Percentiles rank a stretch among this genome's conserved stretches.
These are phyloP conservation scores for Chrysoporthe deuterocubensis DNA, from an alignment of 2,329 filamentous ascomycete genomes.

Conservation along the genomic window DNA sequence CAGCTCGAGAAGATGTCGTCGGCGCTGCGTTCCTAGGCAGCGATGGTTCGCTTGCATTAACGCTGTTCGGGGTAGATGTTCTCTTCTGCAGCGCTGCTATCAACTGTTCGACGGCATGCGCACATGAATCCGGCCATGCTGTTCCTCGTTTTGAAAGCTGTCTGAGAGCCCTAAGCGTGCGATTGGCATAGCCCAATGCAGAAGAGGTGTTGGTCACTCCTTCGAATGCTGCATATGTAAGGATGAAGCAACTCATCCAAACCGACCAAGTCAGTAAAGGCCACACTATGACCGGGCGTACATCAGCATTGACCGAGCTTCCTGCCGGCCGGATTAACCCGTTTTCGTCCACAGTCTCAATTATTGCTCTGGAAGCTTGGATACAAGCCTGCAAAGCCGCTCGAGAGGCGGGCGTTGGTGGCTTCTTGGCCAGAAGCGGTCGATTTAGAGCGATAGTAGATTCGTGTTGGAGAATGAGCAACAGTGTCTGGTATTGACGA, in stretches of 20 bases:
- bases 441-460: slow-evolving; percentile 31
- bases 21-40: neutral
- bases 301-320: neutral
- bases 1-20: neutral
- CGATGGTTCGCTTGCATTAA: neutral
- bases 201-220: slow-evolving; percentile 29
- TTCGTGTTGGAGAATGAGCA: slow-evolving; percentile 30
- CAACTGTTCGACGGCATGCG: slow-evolving; percentile 28
- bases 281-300: slow-evolving; percentile 25
- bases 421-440: slow-evolving; percentile 30
- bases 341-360: slow-evolving; percentile 25
- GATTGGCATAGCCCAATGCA: slow-evolving; percentile 30
- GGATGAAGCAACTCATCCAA: slow-evolving; percentile 33
- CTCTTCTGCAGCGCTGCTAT: slow-evolving; percentile 27
- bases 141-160: slow-evolving; percentile 29
- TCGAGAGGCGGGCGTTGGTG: slow-evolving; percentile 29
- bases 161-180: slow-evolving; percentile 26
- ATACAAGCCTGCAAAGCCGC: slow-evolving; percentile 32
- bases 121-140: slow-evolving; percentile 30
- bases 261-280: slow-evolving; percentile 32
- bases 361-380: slow-evolving; percentile 29
- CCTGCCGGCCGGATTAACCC: neutral
- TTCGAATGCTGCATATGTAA: slow-evolving; percentile 31
- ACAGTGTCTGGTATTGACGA: slow-evolving; percentile 21
- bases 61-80: neutral